Evolutionary conservation across 2,329 filamentous ascomycete genomes (phyloP), one percentile per base, ranked within the genome.

Genomic region (Xylariales sp.): DNA sequence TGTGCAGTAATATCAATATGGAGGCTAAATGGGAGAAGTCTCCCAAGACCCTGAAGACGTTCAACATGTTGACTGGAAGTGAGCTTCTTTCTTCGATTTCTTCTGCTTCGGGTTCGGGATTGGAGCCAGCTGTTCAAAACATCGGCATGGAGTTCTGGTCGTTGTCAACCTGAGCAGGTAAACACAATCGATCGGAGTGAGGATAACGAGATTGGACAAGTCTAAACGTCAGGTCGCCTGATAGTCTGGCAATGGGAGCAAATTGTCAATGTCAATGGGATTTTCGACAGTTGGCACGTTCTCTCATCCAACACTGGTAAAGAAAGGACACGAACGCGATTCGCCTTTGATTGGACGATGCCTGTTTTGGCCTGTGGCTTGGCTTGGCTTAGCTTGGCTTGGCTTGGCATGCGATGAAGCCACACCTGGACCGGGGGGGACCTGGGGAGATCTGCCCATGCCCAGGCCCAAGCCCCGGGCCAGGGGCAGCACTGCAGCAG

Each of bases 21-120:
- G 91, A 97, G 50, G 85, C 75, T 56, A 98, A 71, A 74, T 98
- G 93, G 73, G 89, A 96, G 63, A 98, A 80, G 75, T 98, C 93
- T 70, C 83, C 77, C 48, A 73, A 60, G 55, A 81, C 58, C 58
- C 77, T 72, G 59, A 81, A 81, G 47, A 78, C 38, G 64, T 80
- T 81, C 54, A 80, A 63, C 61, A 46, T 46, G 44, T 24, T 40
- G 16, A 37, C 19, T 16, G 40, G 35, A 21, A 38, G 35, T 24
- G 14, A 38, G 35, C 20, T 25, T 18, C 31, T 18, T 18, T 33
- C 15, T 16, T 33, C 20, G 62, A 53, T 71, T 74, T 77, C 51
- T 51, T 60, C 50, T 46, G n/a, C 28, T 18, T 22, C 16, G 22
- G 2, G 29, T 40, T 45, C 45, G 45, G 50, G 24, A 25, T 46